These are phyloP conservation scores for Stagonosporopsis chrysanthemi DNA, from an alignment of 2,329 filamentous ascomycete species.

Conservation along the genomic window DNA sequence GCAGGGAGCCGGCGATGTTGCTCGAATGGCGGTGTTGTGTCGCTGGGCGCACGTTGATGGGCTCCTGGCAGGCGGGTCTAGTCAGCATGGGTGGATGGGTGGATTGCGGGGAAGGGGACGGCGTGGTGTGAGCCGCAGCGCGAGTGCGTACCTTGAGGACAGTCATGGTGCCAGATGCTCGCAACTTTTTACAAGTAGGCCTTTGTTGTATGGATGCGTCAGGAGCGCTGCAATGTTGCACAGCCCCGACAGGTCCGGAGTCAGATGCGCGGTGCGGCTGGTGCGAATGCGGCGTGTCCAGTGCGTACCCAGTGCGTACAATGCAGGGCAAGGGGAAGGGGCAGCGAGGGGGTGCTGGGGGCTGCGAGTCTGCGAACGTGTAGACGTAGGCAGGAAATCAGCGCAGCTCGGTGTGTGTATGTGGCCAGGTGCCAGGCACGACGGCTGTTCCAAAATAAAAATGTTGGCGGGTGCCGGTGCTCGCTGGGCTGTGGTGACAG, in stretches of 20 bases:
- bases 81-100: slow-evolving; percentile 35
- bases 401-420: slow-evolving; percentile 2
- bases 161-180: slow-evolving; percentile 42
- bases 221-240: slow-evolving; percentile 24
- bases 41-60: slow-evolving; percentile 53
- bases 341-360: not conserved
- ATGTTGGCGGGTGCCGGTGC: slow-evolving; percentile 21
- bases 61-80: slow-evolving; percentile 40
- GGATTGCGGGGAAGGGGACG: slow-evolving; percentile 18
- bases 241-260: slow-evolving; percentile 30
- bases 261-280: slow-evolving; percentile 30
- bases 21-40: slow-evolving; percentile 58
- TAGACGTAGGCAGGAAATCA: no score
- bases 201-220: slow-evolving; percentile 23
- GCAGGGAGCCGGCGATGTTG: slow-evolving; percentile 65
- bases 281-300: slow-evolving; percentile 7
- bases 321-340: slow-evolving; percentile 24
- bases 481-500: slow-evolving; percentile 32
- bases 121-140: not conserved
- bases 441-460: slow-evolving; percentile 23
- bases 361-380: not conserved
- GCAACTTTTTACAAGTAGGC: slow-evolving; percentile 6
- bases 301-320: slow-evolving; percentile 2
- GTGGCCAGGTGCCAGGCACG: slow-evolving; percentile 19
- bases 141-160: slow-evolving; percentile 47